These are phyloP conservation scores for Boletellus ananas DNA, from an alignment of 768 basidiomycete genomes.

Conservation along the genomic window DNA sequence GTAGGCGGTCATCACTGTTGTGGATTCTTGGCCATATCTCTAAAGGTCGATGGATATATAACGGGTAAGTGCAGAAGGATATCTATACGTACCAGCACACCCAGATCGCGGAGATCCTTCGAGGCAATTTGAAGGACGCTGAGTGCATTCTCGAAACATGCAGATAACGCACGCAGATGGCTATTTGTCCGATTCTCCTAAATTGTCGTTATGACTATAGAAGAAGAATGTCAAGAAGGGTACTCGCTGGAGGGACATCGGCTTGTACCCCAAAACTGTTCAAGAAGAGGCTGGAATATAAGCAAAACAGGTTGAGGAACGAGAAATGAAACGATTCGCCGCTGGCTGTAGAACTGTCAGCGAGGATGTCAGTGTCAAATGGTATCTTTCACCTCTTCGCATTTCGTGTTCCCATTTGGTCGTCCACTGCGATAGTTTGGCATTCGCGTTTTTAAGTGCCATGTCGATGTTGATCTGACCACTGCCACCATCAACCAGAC, in stretches of 20 bases:
- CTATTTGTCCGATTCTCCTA: slow-evolving; percentile 57
- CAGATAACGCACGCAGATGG: slow-evolving; percentile 62
- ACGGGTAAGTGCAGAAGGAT: slow-evolving; percentile 31
- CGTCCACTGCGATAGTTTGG: slow-evolving; percentile 68
- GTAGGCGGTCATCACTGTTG: slow-evolving; percentile 84
- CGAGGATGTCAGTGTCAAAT: not conserved
- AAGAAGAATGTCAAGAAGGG: slow-evolving; percentile 1
- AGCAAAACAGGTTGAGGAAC: slow-evolving; percentile 70
- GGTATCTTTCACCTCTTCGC: slow-evolving; percentile 49
- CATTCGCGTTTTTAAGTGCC: slow-evolving; percentile 68
- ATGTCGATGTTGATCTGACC: slow-evolving; percentile 72
- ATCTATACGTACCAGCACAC: slow-evolving; percentile 57
- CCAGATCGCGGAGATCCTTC: slow-evolving; percentile 67
- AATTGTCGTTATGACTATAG: not conserved
- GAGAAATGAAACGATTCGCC: slow-evolving; percentile 75
- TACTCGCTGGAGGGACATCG: slow-evolving; percentile 52
- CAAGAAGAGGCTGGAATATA: slow-evolving; percentile 76
- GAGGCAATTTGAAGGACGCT: slow-evolving; percentile 69
- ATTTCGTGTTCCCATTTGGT: slow-evolving; percentile 71
- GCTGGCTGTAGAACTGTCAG: slow-evolving; percentile 42
- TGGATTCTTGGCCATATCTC: slow-evolving; percentile 83
- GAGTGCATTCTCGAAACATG: slow-evolving; percentile 72
- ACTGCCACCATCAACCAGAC: slow-evolving; percentile 39
- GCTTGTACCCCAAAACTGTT: slow-evolving; percentile 80
- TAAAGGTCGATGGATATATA: slow-evolving; percentile 27